A percentile compares a stretch with the other conserved stretches of the same genome.
Evolutionary conservation across 352 stramenopile genomes (phyloP).

Genomic region (Globisporangium mamillatum): DNA sequence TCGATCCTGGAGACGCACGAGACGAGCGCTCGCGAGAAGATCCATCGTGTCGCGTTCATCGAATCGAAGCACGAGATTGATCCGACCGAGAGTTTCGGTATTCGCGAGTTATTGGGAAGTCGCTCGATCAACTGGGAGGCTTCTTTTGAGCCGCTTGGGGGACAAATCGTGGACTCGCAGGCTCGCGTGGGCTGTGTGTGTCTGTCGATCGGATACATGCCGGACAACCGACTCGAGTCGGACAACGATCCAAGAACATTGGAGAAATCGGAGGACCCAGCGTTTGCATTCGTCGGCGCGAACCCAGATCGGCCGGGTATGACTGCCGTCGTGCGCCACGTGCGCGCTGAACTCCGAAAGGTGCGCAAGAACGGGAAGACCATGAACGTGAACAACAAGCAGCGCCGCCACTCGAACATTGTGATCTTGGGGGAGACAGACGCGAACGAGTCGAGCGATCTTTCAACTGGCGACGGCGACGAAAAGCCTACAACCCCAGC

Average conservation of each 20-base stretch:
- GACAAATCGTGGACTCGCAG: conserved; percentile 85
- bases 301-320: conserved; percentile 79
- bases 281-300: conserved; percentile 79
- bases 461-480: conserved; percentile 58
- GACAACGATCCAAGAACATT: conserved; percentile 70
- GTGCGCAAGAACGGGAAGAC: conserved; percentile 24
- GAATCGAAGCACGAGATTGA: conserved; percentile 89
- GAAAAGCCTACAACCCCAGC: conserved; percentile 31
- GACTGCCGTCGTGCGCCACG: conserved; percentile 81
- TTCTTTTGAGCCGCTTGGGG: conserved; percentile 77
- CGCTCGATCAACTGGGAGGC: conserved; percentile 88
- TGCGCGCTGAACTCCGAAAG: conserved; percentile 64
- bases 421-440: conserved; percentile 85
- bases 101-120: conserved; percentile 79
- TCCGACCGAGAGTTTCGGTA: conserved; percentile 65
- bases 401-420: conserved; percentile 79
- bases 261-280: conserved; percentile 76
- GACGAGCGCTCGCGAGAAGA: conserved; percentile 67
- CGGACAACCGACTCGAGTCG: conserved; percentile 40
- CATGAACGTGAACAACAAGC: conserved; percentile 20
- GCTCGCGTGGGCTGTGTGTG: conserved; percentile 84
- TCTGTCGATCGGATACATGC: conserved; percentile 81
- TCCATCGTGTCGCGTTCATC: conserved; percentile 81
- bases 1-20: conserved; percentile 83
- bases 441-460: conserved; percentile 66